These are phyloP conservation scores for Microcos paniculata DNA, from an alignment of 345 rosid species.

Conservation along the genomic window DNA sequence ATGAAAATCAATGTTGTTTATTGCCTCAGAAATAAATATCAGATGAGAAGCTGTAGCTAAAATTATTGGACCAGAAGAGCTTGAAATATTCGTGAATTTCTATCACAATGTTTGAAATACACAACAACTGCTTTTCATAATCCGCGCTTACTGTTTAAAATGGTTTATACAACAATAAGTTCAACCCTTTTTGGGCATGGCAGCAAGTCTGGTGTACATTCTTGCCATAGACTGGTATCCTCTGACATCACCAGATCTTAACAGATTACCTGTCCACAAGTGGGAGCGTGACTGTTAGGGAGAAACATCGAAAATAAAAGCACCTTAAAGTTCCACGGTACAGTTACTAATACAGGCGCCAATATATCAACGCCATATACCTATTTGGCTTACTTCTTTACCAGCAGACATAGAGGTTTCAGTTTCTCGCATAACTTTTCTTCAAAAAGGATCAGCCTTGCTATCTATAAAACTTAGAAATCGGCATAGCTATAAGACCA, in stretches of 20 bases:
- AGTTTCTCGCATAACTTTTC: not conserved
- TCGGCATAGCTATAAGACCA: not conserved
- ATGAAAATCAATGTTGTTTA: too few relatives aligned
- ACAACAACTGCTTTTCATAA: not conserved
- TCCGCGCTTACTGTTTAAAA: conserved; percentile 50
- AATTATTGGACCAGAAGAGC: not conserved
- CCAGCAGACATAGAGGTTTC: not conserved
- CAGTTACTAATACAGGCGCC: not conserved
- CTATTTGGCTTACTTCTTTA: not conserved
- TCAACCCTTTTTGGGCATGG: conserved; percentile 93
- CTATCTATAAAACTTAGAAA: not conserved
- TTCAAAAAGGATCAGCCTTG: not conserved
- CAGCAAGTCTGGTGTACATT: conserved; percentile 90
- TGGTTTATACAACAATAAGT: conserved; percentile 28
- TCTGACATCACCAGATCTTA: conserved; percentile 86
- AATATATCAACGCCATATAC: not conserved
- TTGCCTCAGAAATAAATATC: not conserved
- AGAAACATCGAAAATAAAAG: not conserved
- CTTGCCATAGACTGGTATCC: conserved; percentile 97
- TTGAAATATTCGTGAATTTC: not conserved
- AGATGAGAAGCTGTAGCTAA: not conserved
- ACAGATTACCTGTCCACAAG: conserved; percentile 68
- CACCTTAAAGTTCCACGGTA: not conserved
- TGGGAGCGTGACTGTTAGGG: not conserved
- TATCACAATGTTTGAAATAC: not conserved